These are phyloP conservation scores for Lentinula boryana DNA, from an alignment of 768 basidiomycete genomes.

Conservation along the genomic window DNA sequence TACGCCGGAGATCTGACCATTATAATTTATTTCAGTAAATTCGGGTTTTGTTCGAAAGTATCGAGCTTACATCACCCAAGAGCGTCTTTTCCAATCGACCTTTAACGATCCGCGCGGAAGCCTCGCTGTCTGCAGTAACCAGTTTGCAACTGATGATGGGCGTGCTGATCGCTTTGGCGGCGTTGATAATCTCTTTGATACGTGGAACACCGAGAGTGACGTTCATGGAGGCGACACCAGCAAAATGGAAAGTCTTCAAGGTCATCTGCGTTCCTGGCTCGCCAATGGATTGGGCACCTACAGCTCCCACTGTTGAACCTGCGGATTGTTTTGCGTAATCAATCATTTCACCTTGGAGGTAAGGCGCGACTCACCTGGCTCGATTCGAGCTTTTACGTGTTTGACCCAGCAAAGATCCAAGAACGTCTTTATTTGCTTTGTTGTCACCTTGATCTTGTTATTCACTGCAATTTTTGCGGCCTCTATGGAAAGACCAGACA, in stretches of 20 bases:
- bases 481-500: slow-evolving; percentile 25
- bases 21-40: not conserved
- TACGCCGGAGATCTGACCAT: slow-evolving; percentile 73
- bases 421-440: slow-evolving; percentile 72
- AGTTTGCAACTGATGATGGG: slow-evolving; percentile 98
- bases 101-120: slow-evolving; percentile 97
- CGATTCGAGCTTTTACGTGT: slow-evolving; percentile 93
- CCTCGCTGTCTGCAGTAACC: slow-evolving; percentile 77
- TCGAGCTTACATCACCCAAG: slow-evolving; percentile 73
- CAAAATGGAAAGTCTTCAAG: slow-evolving; percentile 99
- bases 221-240: slow-evolving; percentile 99
- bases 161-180: slow-evolving; percentile 94
- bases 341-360: not conserved
- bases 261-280: slow-evolving; percentile 99
- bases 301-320: slow-evolving; percentile 98
- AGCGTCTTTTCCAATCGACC: slow-evolving; percentile 93
- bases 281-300: slow-evolving; percentile 98
- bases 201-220: slow-evolving; percentile 99
- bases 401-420: slow-evolving; percentile 85
- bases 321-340: not conserved
- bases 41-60: not conserved
- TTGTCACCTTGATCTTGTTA: slow-evolving; percentile 87
- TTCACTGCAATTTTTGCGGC: slow-evolving; percentile 74
- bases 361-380: slow-evolving; percentile 58
- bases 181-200: slow-evolving; percentile 99